Base-by-base conservation (phyloP, 73 alveolate genomes). In the Breviolum minutum region DNA sequence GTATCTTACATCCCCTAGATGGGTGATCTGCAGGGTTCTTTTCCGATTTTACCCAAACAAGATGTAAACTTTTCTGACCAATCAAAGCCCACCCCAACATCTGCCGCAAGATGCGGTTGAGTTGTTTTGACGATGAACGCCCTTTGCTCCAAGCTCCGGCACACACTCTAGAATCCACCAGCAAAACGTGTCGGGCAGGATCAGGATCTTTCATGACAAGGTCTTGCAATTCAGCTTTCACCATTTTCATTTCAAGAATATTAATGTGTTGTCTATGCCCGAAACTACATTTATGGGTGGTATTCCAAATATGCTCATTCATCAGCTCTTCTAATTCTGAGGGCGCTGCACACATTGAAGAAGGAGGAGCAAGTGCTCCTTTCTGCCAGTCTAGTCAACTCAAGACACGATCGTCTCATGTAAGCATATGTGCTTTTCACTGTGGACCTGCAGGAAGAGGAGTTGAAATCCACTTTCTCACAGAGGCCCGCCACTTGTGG, bases 221-320 rank as follows among this genome's bases (percentile, higher is more conserved):
- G 71, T 82, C 91, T 40, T 82, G 40, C 48, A 82, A 71, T 40
- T 83, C 93, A 12, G 64, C 93, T 40, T 83, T 83, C 29, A 83
- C 93, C 93, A 83, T 83, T 6, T n/a, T 20, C 93, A 83, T 48
- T 40, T 83, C 93, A 7, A 83, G 60, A 19, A 83, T 7, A n/a
- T n/a, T n/a, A n/a, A 20, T 83, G 74, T 83, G 93, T 26, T 61
- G 69, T 24, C 60, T 26, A 14, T 83, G 64, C 22, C 5, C 9
- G 66, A 61, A 63, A 22, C 32, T 26, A 0, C 30, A 13, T 40
- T n/a, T 60, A 26, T 83, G 74, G 14, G 93, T 83, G 8, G 64
- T 63, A 54, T 27, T 16, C 93, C 77, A 83, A 26, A 32, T 26
- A 22, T 83, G 93, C 27, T 27, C 74, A 20, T 54, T 20, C 93